Percentiles rank a stretch among this genome's conserved stretches.
phyloP scores from a whole-genome alignment of 257 asterid genomes.

The Nicotiana tomentosiformis region DNA sequence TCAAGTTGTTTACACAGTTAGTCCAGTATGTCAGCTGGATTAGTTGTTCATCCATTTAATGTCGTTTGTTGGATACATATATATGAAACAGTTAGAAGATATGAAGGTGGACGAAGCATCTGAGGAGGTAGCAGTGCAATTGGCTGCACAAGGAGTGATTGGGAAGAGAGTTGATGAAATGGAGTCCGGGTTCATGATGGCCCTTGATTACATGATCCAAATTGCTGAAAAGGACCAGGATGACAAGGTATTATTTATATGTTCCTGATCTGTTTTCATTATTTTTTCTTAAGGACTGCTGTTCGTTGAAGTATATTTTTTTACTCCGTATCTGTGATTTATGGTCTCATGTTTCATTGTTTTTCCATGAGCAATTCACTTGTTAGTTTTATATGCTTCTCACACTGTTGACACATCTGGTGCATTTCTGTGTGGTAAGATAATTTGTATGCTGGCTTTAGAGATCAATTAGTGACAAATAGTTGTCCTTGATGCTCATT shows the following conservation, averaged over 20 bases:
- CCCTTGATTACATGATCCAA: slow-evolving; percentile 94
- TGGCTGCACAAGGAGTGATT: slow-evolving; percentile 97
- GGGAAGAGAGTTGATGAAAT: slow-evolving; percentile 97
- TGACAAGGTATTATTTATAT: slow-evolving; percentile 44
- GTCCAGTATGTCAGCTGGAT: neutral
- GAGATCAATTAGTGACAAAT: neutral
- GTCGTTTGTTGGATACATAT: slow-evolving; percentile 14
- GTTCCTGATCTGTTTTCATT: neutral
- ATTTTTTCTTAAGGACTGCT: neutral
- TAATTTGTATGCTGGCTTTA: neutral
- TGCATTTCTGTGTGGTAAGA: neutral
- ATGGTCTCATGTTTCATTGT: neutral
- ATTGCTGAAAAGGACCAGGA: slow-evolving; percentile 84
- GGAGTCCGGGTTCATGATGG: slow-evolving; percentile 95
- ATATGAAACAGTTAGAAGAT: slow-evolving; percentile 64
- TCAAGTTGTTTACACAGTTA: neutral
- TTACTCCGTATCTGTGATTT: neutral
- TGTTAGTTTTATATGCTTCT: neutral
- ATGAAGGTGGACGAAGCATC: slow-evolving; percentile 92
- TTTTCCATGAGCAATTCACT: neutral
- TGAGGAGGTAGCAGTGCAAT: slow-evolving; percentile 80
- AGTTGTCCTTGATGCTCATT: neutral
- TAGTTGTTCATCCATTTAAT: neutral
- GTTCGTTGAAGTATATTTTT: neutral
- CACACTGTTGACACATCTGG: neutral